Conservation (phyloP, 495 filamentous ascomycete species). For the Cudoniella acicularis region DNA sequence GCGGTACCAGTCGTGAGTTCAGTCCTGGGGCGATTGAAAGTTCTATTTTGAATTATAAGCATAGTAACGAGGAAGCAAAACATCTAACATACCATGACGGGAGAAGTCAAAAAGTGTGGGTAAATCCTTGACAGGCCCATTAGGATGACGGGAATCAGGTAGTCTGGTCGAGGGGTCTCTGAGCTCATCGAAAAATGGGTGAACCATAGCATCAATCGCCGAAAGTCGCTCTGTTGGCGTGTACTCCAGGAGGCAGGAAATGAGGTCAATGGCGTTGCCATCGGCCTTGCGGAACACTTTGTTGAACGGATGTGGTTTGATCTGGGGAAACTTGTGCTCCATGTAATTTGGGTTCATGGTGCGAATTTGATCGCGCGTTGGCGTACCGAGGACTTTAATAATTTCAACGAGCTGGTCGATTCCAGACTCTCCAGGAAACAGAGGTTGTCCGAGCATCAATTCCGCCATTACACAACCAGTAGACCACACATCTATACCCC, state of each 20-base stretch:
- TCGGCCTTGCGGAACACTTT: slow-evolving; percentile 98
- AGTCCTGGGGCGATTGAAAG: slow-evolving; percentile 87
- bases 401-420: slow-evolving; percentile 99
- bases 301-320: slow-evolving; percentile 98
- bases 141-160: slow-evolving; percentile 88
- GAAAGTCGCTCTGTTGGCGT: slow-evolving; percentile 93
- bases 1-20: slow-evolving; percentile 82
- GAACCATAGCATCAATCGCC: slow-evolving; percentile 94
- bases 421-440: slow-evolving; percentile 98
- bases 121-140: slow-evolving; percentile 69
- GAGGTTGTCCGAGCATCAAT: slow-evolving; percentile 95
- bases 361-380: slow-evolving; percentile 96
- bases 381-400: slow-evolving; percentile 97
- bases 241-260: slow-evolving; percentile 90
- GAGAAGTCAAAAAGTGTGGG: slow-evolving; percentile 91
- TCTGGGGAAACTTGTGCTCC: slow-evolving; percentile 99
- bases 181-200: slow-evolving; percentile 97
- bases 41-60: slow-evolving; percentile 51
- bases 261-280: slow-evolving; percentile 88
- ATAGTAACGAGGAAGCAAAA: slow-evolving; percentile 1
- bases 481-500: slow-evolving; percentile 85
- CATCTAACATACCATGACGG: slow-evolving; percentile 69
- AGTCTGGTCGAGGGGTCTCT: slow-evolving; percentile 82
- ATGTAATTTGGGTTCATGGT: slow-evolving; percentile 99
- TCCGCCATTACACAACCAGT: slow-evolving; percentile 99